phyloP scores from a whole-genome alignment of 768 basidiomycete genomes.

The Ramaria sp. region DNA sequence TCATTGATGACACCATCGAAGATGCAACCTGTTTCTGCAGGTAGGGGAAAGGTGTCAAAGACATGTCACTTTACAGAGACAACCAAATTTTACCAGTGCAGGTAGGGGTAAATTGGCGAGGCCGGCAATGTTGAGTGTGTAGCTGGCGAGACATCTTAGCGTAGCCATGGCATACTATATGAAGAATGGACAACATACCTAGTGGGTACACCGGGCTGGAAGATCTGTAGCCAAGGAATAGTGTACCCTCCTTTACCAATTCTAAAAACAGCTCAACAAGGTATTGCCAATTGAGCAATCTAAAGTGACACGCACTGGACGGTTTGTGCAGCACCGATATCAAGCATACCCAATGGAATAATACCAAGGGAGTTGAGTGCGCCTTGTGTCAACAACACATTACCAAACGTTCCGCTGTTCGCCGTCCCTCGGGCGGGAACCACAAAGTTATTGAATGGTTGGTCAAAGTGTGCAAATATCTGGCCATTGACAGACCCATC shows the following conservation, averaged over 20 bases:
- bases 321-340: conserved; percentile 41
- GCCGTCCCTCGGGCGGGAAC: conserved; percentile 48
- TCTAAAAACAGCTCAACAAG: conserved; percentile 11
- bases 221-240: conserved; percentile 55
- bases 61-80: neutral
- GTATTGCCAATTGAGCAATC: neutral
- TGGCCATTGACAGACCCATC: conserved; percentile 41
- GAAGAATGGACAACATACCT: conserved; percentile 22
- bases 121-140: neutral
- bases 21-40: neutral
- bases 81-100: neutral
- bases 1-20: neutral
- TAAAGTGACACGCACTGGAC: conserved; percentile 18
- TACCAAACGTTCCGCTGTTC: conserved; percentile 46
- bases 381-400: conserved; percentile 52
- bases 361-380: conserved; percentile 46
- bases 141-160: neutral
- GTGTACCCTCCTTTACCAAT: conserved; percentile 47
- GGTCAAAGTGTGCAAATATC: conserved; percentile 49
- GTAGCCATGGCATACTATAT: neutral
- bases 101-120: neutral
- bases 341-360: conserved; percentile 42
- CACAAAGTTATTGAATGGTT: conserved; percentile 42
- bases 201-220: conserved; percentile 43
- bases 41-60: neutral